These are phyloP conservation scores for Phytophthora cryptogea DNA, from an alignment of 352 stramenopile species.

Conservation along the genomic window DNA sequence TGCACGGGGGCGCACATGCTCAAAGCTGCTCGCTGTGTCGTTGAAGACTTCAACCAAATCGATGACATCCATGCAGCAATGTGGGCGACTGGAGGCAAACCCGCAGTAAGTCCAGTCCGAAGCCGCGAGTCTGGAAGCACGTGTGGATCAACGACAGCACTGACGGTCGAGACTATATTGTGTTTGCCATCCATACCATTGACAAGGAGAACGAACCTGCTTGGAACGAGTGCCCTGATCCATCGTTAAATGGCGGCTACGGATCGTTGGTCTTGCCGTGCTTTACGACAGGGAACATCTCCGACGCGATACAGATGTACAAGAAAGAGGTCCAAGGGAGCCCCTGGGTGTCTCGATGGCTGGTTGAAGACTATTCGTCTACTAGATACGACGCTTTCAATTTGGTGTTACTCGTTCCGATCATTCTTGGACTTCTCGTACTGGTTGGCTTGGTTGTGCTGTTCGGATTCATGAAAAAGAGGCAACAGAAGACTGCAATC, in stretches of 20 bases:
- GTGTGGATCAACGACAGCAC: slow-evolving; percentile 4
- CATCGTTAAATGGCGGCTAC: slow-evolving; percentile 14
- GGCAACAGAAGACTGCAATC: too few species aligned
- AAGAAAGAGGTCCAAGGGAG: slow-evolving; percentile 13
- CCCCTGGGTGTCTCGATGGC: neutral
- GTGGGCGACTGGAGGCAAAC: slow-evolving; percentile 28
- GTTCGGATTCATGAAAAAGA: neutral
- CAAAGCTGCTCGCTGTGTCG: slow-evolving; percentile 19
- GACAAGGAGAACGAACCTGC: slow-evolving; percentile 5
- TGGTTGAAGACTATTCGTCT: slow-evolving; percentile 10
- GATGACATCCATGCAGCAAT: slow-evolving; percentile 9
- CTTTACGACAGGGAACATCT: slow-evolving; percentile 11
- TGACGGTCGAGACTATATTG: slow-evolving; percentile 6
- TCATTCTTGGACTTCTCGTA: slow-evolving; percentile 7
- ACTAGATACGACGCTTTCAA: slow-evolving; percentile 1
- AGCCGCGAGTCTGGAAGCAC: slow-evolving; percentile 11
- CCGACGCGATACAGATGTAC: neutral
- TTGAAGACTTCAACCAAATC: slow-evolving; percentile 13
- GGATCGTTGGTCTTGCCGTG: slow-evolving; percentile 24
- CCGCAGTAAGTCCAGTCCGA: slow-evolving; percentile 8
- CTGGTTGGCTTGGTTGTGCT: slow-evolving; percentile 1
- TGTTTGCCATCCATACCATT: slow-evolving; percentile 22
- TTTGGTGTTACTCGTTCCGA: slow-evolving; percentile 7
- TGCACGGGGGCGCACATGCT: slow-evolving; percentile 29
- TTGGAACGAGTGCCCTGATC: slow-evolving; percentile 7